Conservation (phyloP, 1,139 yeast species). For the Blastobotrys indianensis region DNA sequence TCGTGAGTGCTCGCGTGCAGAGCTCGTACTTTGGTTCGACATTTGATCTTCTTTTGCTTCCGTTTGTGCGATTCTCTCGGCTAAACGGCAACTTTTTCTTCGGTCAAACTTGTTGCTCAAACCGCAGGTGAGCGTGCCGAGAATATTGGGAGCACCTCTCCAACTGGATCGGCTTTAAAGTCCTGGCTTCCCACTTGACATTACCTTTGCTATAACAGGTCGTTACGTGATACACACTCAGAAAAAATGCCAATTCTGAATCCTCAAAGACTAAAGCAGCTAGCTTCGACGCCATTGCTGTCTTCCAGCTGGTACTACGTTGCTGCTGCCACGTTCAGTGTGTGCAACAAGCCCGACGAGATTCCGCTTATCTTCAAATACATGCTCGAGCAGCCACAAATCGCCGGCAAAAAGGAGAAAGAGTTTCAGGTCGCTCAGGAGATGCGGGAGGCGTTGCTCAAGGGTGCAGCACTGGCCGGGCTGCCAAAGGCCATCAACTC, state of each 20-base stretch:
- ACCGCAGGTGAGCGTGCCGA: too few relatives aligned
- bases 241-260: constrained; percentile 38
- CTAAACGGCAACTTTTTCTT: too few relatives aligned
- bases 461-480: constrained; percentile 73
- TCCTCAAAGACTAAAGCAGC: constrained; percentile 53
- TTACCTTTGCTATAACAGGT: too few relatives aligned
- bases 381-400: constrained; percentile 47
- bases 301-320: constrained; percentile 62
- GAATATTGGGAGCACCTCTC: too few relatives aligned
- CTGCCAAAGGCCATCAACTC: constrained; percentile 82
- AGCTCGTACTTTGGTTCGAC: too few relatives aligned
- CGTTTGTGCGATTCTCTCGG: too few relatives aligned
- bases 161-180: too few relatives aligned
- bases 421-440: constrained; percentile 43
- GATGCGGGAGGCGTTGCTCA: constrained; percentile 69
- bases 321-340: constrained; percentile 79
- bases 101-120: too few relatives aligned
- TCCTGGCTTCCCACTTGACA: too few relatives aligned
- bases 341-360: constrained; percentile 75
- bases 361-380: constrained; percentile 70
- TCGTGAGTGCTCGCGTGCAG: constrained; percentile 1
- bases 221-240: too few relatives aligned
- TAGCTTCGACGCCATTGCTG: constrained; percentile 50
- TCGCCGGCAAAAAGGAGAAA: constrained; percentile 5
- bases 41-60: too few relatives aligned